Percentiles rank a stretch among this genome's conserved stretches.
Evolutionary conservation across 2,329 filamentous ascomycete species (phyloP).

Genomic region (Penicillium aurantiogriseum): DNA sequence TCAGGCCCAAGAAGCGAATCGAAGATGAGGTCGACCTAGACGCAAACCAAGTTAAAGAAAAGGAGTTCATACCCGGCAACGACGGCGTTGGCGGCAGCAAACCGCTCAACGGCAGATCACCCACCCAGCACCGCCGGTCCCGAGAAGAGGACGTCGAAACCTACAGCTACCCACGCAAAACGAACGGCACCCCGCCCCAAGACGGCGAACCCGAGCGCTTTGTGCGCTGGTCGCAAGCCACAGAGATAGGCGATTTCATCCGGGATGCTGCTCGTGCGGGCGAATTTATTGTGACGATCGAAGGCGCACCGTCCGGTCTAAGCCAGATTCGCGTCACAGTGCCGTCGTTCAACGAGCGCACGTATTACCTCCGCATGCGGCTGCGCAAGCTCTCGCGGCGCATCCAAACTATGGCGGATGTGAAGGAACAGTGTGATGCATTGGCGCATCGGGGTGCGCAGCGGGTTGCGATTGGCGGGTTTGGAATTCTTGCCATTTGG

Average conservation of each 20-base stretch:
- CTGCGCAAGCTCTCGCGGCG: conserved; percentile 68
- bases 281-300: conserved; percentile 81
- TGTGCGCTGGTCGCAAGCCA: conserved; percentile 83
- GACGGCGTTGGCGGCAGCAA: conserved; percentile 7
- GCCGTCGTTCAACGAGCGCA: conserved; percentile 86
- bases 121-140: conserved; percentile 46
- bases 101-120: conserved; percentile 13
- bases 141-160: conserved; percentile 64
- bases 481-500: conserved; percentile 70
- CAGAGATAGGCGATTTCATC: conserved; percentile 92
- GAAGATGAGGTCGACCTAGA: conserved; percentile 45
- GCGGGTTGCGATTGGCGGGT: conserved; percentile 75
- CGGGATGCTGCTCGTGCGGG: conserved; percentile 80
- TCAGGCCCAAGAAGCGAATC: conserved; percentile 40
- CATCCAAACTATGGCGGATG: conserved; percentile 66
- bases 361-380: conserved; percentile 77
- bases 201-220: conserved; percentile 52
- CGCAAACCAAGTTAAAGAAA: conserved; percentile 22
- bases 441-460: conserved; percentile 76
- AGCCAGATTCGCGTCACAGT: conserved; percentile 73
- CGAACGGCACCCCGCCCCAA: conserved; percentile 13
- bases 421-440: conserved; percentile 79
- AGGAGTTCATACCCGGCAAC: conserved; percentile 6
- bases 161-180: conserved; percentile 66
- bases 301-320: conserved; percentile 62